Evolutionary conservation across 2,329 filamentous ascomycete species (phyloP), one percentile per base, ranked within the genome.

Genomic region (Davidsoniella neocaledoniae): DNA sequence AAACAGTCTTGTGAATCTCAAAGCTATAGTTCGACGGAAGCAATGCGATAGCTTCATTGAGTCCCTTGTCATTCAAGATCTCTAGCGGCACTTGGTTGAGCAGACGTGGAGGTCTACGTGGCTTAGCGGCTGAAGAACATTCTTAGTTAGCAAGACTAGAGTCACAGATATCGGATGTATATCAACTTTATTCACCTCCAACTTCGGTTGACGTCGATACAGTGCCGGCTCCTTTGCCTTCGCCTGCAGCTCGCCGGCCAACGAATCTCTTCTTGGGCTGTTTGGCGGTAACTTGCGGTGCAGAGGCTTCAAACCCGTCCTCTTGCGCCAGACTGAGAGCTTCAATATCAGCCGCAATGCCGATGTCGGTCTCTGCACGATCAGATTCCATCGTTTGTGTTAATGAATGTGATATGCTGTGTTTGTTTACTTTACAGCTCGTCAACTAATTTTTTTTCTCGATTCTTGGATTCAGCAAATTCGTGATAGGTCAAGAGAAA

Each of bases 11-110:
- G 62, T 86, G 91, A 50, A 98, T 87, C 68, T 98, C 91, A 63
- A 98, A 98, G 58, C 85, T 90, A 73, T 98, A 98, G 69, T 98
- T 98, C n/a, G 77, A 70, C 1, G 91, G 91, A 2, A 98, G 77
- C 29, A 98, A 74, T 5, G 79, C 73, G 52, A 96, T 87, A 3
- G 91, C 91, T 42, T 80, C 82, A 63, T 90, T 90, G 59, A 98
- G 83, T 44, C 83, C 84, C 44, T 79, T 71, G 59, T 98, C 83
- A 55, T 94, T 74, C 17, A 91, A 71, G 55, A 98, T 94, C 55
- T 90, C 83, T 14, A 80, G 73, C 2, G 91, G 90, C 1, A 98
- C 84, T 61, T 91, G 85, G 62, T 95, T 96, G 54, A 96, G 66
- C n/a, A 87, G 77, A 55, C 91, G 76, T 1, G 85, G 81, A 14